Conservation (phyloP, 2,329 filamentous ascomycete species). For the Epicoccum nigrum region DNA sequence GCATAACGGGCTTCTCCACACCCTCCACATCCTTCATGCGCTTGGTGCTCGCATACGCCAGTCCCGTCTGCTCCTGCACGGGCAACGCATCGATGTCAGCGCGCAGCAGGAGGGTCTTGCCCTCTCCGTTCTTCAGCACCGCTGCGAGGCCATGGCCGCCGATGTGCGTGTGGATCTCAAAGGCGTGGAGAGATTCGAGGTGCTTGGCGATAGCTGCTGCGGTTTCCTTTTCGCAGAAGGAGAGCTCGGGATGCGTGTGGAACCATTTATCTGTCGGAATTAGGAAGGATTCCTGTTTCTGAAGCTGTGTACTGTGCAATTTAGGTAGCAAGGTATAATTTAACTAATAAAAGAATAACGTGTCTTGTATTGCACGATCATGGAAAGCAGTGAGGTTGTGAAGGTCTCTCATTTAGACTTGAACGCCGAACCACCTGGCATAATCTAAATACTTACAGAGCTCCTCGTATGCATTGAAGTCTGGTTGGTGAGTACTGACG, state of each 20-base stretch:
- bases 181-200: slow-evolving; percentile 39
- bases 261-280: slow-evolving; percentile 45
- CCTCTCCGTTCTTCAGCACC: slow-evolving; percentile 61
- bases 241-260: slow-evolving; percentile 45
- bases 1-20: slow-evolving; percentile 64
- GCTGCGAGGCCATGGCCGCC: slow-evolving; percentile 66
- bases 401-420: neutral
- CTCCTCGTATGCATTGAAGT: slow-evolving; percentile 39
- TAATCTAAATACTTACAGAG: slow-evolving; percentile 34
- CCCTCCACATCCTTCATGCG: slow-evolving; percentile 56
- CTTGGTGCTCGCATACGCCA: slow-evolving; percentile 61
- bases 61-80: slow-evolving; percentile 60
- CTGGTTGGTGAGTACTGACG: slow-evolving; percentile 31
- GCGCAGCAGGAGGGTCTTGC: slow-evolving; percentile 62
- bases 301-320: too few relatives aligned
- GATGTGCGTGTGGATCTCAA: slow-evolving; percentile 58
- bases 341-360: neutral
- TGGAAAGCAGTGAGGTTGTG: too few relatives aligned
- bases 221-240: slow-evolving; percentile 44
- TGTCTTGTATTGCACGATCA: too few relatives aligned
- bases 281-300: too few relatives aligned
- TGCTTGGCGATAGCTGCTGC: slow-evolving; percentile 38
- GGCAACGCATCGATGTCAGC: slow-evolving; percentile 69
- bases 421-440: slow-evolving; percentile 6
- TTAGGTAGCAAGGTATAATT: neutral